Evolutionary conservation across 768 basidiomycete species (phyloP), one percentile per base, ranked within the genome.

Genomic region (Boletus pseudopeckii): DNA sequence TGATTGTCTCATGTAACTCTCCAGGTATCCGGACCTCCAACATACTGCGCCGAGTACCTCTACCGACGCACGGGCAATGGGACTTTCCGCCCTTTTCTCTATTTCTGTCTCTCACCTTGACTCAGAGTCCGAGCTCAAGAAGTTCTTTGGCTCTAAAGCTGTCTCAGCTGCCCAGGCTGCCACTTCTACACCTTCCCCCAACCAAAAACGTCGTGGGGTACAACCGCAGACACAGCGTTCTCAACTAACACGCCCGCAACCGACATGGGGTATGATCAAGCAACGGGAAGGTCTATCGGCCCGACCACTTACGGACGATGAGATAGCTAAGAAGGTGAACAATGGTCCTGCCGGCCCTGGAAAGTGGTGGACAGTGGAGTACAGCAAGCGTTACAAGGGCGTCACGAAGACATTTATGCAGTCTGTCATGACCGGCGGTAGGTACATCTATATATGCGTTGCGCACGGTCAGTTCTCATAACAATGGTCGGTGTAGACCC

Each of bases 81-180:
- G 74, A 20, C 65, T 83, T 49, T 68, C 79, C 11, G 68, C 79
- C 44, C 80, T 97, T 1, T 77, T 96, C 18, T 75, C 89, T 0
- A 85, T 96, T n/a, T 92, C 90, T 1, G 75, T 86, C 1, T 75
- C 86, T 38, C 79, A 92, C 61, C 82, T 99, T 15, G 93, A 98
- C 57, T 78, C 85, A 11, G 93, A 96, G 54, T 87, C 88, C 0
- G 97, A 99, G 66, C 81, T 98, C 72, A 85, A 89, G 51, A 87
- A 85, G 58, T 96, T 98, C 78, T 99, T 99, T 65, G 96, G 96
- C 2, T 81, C 90, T 18, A 90, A 86, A 63, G 94, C 97, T 53
- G 81, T 98, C 9, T 75, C 77, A n/a, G 82, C 86, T 2, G 78
- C 77, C 28, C 82, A 81, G 68, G 68, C 70, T 18, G 58, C 70